Evolutionary conservation across 1,284 basidiomycete species (phyloP), one percentile per base, ranked within the genome.

Genomic region (Rugosomyces carneus): DNA sequence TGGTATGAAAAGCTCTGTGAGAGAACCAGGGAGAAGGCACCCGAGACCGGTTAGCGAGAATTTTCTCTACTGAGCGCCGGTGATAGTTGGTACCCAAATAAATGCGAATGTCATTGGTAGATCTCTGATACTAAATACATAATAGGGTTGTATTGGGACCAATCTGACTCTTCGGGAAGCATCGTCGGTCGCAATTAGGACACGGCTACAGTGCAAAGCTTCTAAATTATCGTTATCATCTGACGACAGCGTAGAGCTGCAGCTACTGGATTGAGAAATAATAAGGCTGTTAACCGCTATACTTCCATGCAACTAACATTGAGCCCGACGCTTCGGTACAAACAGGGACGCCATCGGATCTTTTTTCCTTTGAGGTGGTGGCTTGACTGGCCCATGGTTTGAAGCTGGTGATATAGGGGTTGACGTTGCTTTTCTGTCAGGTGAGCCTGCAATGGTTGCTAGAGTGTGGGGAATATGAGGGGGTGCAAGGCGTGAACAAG

Each of bases 321-420:
- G 65, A 16, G 76, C 71, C 47, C 81, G 80, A 54, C 80, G 80
- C 62, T 86, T 88, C 37, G 84, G 85, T 63, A 88, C 79, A 61
- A 88, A 88, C 31, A 88, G 63, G 41, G 75, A 70, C 40, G 81
- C 69, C 73, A 77, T 78, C 20, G 77, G 79, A 59, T 84, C 75
- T 62, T 73, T 84, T 68, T 80, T 84, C 50, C 61, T 54, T 52
- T 66, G 52, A 18, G 54, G 47, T n/a, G 63, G 62, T 23, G 65
- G 53, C 54, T 68, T 72, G 36, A 60, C 20, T 13, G n/a, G 16
- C 20, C 20, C 41, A 41, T 61, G 61, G 40, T 58, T 50, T n/a
- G 49, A n/a, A n/a, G 57, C 51, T 36, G 48, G 37, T 44, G 47
- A 39, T 43, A 48, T 42, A 36, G 55, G 40, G 53, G 47, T 36